These are phyloP conservation scores for Luvunga scandens DNA, from an alignment of 345 rosid genomes.

Conservation along the genomic window DNA sequence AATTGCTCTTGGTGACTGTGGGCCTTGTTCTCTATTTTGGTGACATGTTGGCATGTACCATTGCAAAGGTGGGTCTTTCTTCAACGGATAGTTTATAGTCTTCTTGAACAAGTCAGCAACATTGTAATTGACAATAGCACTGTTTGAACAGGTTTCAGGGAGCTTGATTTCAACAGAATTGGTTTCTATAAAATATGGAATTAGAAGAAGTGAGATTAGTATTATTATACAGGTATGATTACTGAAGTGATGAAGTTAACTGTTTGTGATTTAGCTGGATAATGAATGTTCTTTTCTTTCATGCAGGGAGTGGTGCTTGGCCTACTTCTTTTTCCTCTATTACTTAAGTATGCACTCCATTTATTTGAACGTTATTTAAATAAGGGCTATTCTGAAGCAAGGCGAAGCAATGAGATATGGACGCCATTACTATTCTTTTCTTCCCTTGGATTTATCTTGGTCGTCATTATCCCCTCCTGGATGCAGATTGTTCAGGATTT, in stretches of 20 bases:
- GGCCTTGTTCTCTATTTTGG: constrained; percentile 92
- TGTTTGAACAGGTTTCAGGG: constrained; percentile 49
- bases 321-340: constrained; percentile 65
- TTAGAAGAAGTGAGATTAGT: constrained; percentile 75
- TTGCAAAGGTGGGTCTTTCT: constrained; percentile 56
- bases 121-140: constrained; percentile 9
- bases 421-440: constrained; percentile 55
- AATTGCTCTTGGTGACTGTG: constrained; percentile 71
- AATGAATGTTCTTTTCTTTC: constrained; percentile 16
- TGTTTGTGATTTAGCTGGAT: constrained; percentile 11
- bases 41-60: constrained; percentile 76
- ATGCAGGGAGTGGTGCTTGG: constrained; percentile 79
- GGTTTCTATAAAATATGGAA: constrained; percentile 49
- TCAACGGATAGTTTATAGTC: constrained; percentile 6
- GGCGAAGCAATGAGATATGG: constrained; percentile 35
- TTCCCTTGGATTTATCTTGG: constrained; percentile 48
- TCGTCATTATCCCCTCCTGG: constrained; percentile 65
- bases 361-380: constrained; percentile 26
- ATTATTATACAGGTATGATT: constrained; percentile 66
- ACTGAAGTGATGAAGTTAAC: constrained; percentile 8
- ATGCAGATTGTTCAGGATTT: constrained; percentile 80
- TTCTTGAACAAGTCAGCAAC: constrained; percentile 13
- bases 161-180: constrained; percentile 38
- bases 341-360: constrained; percentile 50
- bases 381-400: constrained; percentile 23